These are phyloP conservation scores for Rhodotorula sp. DNA, from an alignment of 1,284 basidiomycete species.

Conservation along the genomic window DNA sequence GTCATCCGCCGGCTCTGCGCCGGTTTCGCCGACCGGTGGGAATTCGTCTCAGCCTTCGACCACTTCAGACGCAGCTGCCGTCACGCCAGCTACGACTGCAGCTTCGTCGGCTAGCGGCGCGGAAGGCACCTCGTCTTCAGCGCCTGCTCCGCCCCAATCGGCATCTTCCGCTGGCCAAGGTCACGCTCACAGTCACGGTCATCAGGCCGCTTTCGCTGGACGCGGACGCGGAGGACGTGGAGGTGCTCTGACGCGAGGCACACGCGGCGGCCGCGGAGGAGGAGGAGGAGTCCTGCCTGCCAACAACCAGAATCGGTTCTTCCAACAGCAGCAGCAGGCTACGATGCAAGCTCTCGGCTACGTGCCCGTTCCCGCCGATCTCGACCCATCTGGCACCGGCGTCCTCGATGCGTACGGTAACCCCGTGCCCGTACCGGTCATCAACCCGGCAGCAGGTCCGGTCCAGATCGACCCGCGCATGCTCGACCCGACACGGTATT, in stretches of 20 bases:
- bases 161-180: background rate
- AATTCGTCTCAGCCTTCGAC: slow-evolving; percentile 12
- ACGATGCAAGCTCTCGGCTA: slow-evolving; percentile 16
- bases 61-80: slow-evolving; percentile 4
- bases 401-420: slow-evolving; percentile 25
- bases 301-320: slow-evolving; percentile 6
- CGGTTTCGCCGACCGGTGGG: slow-evolving; percentile 11
- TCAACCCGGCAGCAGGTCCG: background rate
- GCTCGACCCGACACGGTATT: slow-evolving; percentile 43
- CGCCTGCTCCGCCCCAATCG: slow-evolving; percentile 2
- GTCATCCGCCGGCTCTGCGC: slow-evolving; percentile 7
- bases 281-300: background rate
- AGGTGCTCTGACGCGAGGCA: slow-evolving; percentile 2
- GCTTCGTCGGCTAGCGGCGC: background rate
- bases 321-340: slow-evolving; percentile 18
- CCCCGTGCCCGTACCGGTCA: slow-evolving; percentile 11
- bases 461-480: slow-evolving; percentile 30
- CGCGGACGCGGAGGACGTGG: slow-evolving; percentile 13
- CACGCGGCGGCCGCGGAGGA: slow-evolving; percentile 3
- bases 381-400: slow-evolving; percentile 14
- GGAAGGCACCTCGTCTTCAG: slow-evolving; percentile 1
- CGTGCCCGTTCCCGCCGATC: slow-evolving; percentile 18
- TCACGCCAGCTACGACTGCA: background rate
- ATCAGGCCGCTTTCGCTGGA: background rate
- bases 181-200: background rate